Conservation (phyloP, 2,329 filamentous ascomycete genomes). For the Helotiales sp. region DNA sequence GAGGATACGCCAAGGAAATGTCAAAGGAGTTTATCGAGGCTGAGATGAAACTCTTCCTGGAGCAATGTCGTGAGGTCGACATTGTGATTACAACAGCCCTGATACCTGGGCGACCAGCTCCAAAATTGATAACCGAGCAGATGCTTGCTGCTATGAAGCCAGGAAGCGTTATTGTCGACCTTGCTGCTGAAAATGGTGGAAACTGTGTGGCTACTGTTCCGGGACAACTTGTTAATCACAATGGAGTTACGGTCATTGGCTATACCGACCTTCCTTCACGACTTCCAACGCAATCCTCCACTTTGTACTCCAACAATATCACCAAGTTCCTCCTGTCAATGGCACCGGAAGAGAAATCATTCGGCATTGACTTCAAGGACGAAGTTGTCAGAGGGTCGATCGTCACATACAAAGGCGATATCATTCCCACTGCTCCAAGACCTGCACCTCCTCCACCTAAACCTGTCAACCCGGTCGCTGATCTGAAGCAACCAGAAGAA, state of each 20-base stretch:
- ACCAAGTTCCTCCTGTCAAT: slow-evolving; percentile 86
- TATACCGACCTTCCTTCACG: slow-evolving; percentile 88
- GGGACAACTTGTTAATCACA: slow-evolving; percentile 68
- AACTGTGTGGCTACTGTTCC: slow-evolving; percentile 83
- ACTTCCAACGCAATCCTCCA: slow-evolving; percentile 85
- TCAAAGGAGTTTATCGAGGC: slow-evolving; percentile 90
- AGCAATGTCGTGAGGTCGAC: slow-evolving; percentile 84
- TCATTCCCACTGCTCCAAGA: slow-evolving; percentile 74
- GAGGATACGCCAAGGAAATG: slow-evolving; percentile 92
- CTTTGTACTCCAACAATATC: slow-evolving; percentile 91
- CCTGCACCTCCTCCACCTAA: slow-evolving; percentile 57
- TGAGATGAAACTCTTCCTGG: slow-evolving; percentile 89
- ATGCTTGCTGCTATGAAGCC: slow-evolving; percentile 71
- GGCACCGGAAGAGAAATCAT: slow-evolving; percentile 73
- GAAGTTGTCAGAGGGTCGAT: slow-evolving; percentile 86
- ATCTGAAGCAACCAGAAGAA: slow-evolving; percentile 54
- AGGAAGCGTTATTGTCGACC: slow-evolving; percentile 83
- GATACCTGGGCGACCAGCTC: slow-evolving; percentile 81
- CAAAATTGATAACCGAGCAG: slow-evolving; percentile 79
- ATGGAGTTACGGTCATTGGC: slow-evolving; percentile 82
- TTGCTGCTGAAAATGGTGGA: slow-evolving; percentile 84
- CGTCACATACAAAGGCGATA: slow-evolving; percentile 74
- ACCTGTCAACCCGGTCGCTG: slow-evolving; percentile 50
- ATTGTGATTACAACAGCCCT: slow-evolving; percentile 93
- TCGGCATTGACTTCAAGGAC: slow-evolving; percentile 77